Evolutionary conservation across 2,329 filamentous ascomycete species (phyloP).

Genomic region (Blumeria hordei): DNA sequence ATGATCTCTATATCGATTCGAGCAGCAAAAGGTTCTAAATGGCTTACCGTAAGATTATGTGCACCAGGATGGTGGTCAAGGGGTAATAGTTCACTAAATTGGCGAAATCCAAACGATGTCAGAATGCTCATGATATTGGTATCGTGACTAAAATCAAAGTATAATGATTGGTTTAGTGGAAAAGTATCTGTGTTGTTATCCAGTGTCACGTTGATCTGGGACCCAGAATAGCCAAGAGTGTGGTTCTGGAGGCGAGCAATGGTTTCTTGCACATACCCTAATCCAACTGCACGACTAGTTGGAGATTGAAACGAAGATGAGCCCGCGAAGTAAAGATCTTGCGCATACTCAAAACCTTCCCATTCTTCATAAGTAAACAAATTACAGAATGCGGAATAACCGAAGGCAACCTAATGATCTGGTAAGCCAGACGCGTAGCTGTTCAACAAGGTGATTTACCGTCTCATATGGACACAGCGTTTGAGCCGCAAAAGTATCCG

Average conservation of each 20-base stretch:
- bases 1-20: slow-evolving; percentile 55
- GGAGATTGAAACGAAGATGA: slow-evolving; percentile 15
- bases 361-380: slow-evolving; percentile 57
- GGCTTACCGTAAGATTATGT: slow-evolving; percentile 39
- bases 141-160: slow-evolving; percentile 60
- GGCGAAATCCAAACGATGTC: slow-evolving; percentile 46
- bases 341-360: slow-evolving; percentile 44
- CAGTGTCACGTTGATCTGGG: slow-evolving; percentile 43
- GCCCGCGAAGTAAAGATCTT: slow-evolving; percentile 41
- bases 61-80: slow-evolving; percentile 27
- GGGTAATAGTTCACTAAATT: slow-evolving; percentile 38
- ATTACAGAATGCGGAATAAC: slow-evolving; percentile 49
- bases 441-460: slow-evolving; percentile 10
- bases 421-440: slow-evolving; percentile 2
- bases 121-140: slow-evolving; percentile 47
- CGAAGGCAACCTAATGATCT: slow-evolving; percentile 34
- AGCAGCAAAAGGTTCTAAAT: slow-evolving; percentile 48
- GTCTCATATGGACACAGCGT: slow-evolving; percentile 57
- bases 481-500: slow-evolving; percentile 43
- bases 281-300: slow-evolving; percentile 37
- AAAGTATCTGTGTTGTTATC: slow-evolving; percentile 45
- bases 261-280: slow-evolving; percentile 50
- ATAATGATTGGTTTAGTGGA: slow-evolving; percentile 46
- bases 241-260: slow-evolving; percentile 47
- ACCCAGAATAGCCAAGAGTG: slow-evolving; percentile 30